A percentile compares a stretch with the other conserved stretches of the same genome.
phyloP scores from a whole-genome alignment of 2,329 filamentous ascomycete species.

The Alternaria triticina region DNA sequence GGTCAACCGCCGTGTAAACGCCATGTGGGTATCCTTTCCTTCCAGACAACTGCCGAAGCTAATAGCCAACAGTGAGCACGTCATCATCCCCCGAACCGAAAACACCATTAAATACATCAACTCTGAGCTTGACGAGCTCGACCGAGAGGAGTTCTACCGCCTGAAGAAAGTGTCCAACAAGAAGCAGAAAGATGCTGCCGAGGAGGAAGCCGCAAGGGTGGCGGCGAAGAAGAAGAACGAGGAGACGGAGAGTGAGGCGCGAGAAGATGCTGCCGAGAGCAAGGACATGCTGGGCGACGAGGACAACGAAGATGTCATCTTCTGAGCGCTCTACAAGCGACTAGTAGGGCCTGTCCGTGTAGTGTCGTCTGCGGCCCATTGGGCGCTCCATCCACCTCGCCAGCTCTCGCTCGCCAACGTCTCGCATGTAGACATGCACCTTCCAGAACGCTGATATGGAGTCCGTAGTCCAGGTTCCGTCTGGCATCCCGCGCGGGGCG shows the following conservation, averaged over 20 bases:
- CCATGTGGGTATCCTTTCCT: constrained; percentile 69
- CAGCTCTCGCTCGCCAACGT: not conserved
- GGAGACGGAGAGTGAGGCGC: constrained; percentile 7
- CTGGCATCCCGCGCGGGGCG: not conserved
- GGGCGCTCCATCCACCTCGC: not conserved
- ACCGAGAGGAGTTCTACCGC: constrained; percentile 97
- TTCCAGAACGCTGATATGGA: not conserved
- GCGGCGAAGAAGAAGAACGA: constrained; percentile 48
- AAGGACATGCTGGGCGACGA: constrained; percentile 75
- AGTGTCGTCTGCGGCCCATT: not conserved
- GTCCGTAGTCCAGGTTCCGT: not conserved
- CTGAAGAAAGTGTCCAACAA: constrained; percentile 90
- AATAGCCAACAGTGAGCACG: constrained; percentile 69
- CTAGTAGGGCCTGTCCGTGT: not conserved
- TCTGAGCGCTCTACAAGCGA: constrained; percentile 55
- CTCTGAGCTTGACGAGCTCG: constrained; percentile 94
- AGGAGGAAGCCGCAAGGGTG: constrained; percentile 41
- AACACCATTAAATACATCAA: constrained; percentile 99
- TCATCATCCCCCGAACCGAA: constrained; percentile 97
- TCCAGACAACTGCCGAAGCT: constrained; percentile 14
- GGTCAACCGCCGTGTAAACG: constrained; percentile 96
- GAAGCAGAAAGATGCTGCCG: constrained; percentile 61
- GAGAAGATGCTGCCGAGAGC: constrained; percentile 51
- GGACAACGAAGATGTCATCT: constrained; percentile 87
- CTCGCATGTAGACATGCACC: constrained; percentile 1